phyloP scores from a whole-genome alignment of 2,329 filamentous ascomycete genomes.

The Cercospora sesami region DNA sequence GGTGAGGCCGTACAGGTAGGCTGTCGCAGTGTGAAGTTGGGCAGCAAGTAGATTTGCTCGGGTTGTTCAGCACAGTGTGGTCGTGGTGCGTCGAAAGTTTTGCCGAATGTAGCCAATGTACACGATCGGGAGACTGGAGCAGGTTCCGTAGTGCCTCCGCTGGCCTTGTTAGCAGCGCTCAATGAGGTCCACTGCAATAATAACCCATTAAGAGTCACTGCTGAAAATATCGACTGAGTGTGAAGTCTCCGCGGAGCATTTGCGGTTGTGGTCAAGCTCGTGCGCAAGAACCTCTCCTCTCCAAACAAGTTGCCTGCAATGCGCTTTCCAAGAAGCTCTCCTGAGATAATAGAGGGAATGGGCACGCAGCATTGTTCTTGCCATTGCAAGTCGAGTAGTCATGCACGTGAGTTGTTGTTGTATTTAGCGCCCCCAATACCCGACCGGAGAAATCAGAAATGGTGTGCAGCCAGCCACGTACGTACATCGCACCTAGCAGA shows the following conservation, averaged over 20 bases:
- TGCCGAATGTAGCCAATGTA: not conserved
- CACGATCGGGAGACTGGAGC: not conserved
- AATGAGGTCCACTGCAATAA: not conserved
- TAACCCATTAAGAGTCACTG: not conserved
- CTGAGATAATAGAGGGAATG: not conserved
- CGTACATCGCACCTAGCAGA: not conserved
- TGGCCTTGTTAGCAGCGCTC: not conserved
- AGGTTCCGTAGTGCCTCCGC: not conserved
- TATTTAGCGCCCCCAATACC: not conserved
- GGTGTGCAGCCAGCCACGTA: not conserved
- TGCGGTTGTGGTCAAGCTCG: not conserved
- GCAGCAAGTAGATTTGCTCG: not conserved
- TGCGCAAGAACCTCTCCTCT: too few relatives aligned
- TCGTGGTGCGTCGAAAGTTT: not conserved
- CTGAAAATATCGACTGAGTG: not conserved
- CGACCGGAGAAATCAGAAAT: not conserved
- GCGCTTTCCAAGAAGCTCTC: not conserved
- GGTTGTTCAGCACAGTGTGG: not conserved
- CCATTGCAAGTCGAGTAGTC: not conserved
- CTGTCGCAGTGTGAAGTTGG: not conserved
- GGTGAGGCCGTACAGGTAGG: not conserved
- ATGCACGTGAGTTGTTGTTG: not conserved
- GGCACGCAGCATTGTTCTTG: not conserved
- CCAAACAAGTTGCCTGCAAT: not conserved
- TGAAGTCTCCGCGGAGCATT: not conserved